Conservation (phyloP, 2,329 filamentous ascomycete species). For the Apiospora sp. region DNA sequence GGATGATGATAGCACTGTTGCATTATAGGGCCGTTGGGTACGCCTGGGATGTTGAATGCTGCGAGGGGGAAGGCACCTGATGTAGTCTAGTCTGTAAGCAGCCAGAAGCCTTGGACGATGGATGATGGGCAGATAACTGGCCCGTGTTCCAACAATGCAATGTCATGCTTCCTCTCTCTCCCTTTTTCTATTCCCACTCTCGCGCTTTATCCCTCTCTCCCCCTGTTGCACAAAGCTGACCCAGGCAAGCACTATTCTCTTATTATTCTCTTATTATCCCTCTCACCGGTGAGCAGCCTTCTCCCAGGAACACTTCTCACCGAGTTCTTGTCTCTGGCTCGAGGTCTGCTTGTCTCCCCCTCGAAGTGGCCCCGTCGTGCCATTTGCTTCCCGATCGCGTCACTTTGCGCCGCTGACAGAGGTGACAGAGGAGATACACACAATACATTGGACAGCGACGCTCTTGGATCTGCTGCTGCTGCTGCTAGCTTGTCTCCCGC, state of each 20-base stretch:
- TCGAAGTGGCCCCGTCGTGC: slow-evolving; percentile 1
- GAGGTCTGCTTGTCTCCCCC: slow-evolving; percentile 15
- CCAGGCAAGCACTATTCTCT: slow-evolving; percentile 19
- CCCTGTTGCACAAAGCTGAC: slow-evolving; percentile 22
- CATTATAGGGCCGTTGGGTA: slow-evolving; percentile 8
- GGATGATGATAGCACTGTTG: neutral
- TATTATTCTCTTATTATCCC: slow-evolving; percentile 22
- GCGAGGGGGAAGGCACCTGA: slow-evolving; percentile 6
- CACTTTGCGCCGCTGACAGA: slow-evolving; percentile 15
- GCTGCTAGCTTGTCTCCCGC: slow-evolving; percentile 19
- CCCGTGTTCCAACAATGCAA: slow-evolving; percentile 21
- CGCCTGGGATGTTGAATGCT: neutral
- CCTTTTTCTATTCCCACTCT: slow-evolving; percentile 19
- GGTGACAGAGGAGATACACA: slow-evolving; percentile 5
- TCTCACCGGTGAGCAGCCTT: slow-evolving; percentile 17
- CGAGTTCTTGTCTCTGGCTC: slow-evolving; percentile 13
- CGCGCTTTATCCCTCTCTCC: slow-evolving; percentile 21
- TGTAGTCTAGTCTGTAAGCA: slow-evolving; percentile 10
- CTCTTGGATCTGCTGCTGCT: neutral
- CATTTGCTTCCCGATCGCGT: slow-evolving; percentile 10
- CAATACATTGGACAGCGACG: slow-evolving; percentile 2
- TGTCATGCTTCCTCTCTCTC: slow-evolving; percentile 18
- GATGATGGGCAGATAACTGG: slow-evolving; percentile 22
- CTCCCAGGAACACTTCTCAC: slow-evolving; percentile 11
- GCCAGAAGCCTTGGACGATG: neutral